Evolutionary conservation across 2,329 filamentous ascomycete genomes (phyloP).

Genomic region (Tympanopsis confertula): DNA sequence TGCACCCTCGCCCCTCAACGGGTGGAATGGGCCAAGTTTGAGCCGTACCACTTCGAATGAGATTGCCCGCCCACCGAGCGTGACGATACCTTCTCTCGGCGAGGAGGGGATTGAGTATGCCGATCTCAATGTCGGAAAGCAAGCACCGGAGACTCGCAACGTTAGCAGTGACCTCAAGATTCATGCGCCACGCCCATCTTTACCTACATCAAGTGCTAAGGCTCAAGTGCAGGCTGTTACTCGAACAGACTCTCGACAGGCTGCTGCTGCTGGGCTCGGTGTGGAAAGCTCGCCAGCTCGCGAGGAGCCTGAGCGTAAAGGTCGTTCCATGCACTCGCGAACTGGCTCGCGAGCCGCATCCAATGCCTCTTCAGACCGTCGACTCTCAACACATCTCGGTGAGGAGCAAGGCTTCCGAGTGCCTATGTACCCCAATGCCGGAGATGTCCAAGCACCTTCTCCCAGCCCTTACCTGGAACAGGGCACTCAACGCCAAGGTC

Average conservation of each 20-base stretch:
- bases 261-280: slow-evolving; percentile 66
- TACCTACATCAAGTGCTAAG: slow-evolving; percentile 71
- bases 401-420: slow-evolving; percentile 86
- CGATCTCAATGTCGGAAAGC: slow-evolving; percentile 24
- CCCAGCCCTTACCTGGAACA: slow-evolving; percentile 25
- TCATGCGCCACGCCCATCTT: slow-evolving; percentile 77
- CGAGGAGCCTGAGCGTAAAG: slow-evolving; percentile 14
- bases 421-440: slow-evolving; percentile 83
- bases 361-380: slow-evolving; percentile 14
- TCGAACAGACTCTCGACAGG: slow-evolving; percentile 78
- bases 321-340: slow-evolving; percentile 48
- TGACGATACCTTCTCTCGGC: slow-evolving; percentile 73
- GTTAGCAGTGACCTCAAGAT: slow-evolving; percentile 74
- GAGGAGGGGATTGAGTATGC: slow-evolving; percentile 87
- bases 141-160: slow-evolving; percentile 51
- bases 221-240: slow-evolving; percentile 75
- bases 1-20: neutral
- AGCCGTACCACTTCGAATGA: neutral
- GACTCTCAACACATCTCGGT: slow-evolving; percentile 32
- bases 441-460: slow-evolving; percentile 91
- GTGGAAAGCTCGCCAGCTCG: slow-evolving; percentile 43
- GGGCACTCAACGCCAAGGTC: neutral
- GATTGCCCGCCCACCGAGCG: slow-evolving; percentile 35
- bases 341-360: slow-evolving; percentile 36
- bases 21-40: neutral